phyloP scores from a whole-genome alignment of 306 rosid species.

The Boehmeria nivea region DNA sequence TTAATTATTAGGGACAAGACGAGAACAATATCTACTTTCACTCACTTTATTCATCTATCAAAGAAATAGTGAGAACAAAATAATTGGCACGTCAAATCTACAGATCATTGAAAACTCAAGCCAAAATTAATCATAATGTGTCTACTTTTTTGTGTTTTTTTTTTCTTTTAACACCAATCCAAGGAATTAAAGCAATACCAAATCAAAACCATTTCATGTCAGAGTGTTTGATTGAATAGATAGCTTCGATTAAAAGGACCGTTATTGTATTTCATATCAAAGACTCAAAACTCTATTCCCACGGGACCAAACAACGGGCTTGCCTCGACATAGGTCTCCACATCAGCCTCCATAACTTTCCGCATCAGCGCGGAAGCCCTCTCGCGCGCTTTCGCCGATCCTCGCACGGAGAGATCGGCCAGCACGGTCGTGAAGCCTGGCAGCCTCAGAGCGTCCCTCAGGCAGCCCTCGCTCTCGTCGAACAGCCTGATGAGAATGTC shows the following conservation, averaged over 20 bases:
- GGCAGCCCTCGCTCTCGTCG: slow-evolving; percentile 53
- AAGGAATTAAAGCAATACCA: too few relatives aligned
- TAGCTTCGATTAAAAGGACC: not conserved
- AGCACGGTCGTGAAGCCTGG: slow-evolving; percentile 43
- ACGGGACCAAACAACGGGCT: slow-evolving; percentile 20
- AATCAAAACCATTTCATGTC: too few relatives aligned
- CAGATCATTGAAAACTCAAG: too few relatives aligned
- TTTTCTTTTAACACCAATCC: too few relatives aligned
- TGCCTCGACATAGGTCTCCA: slow-evolving; percentile 25
- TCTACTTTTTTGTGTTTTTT: too few relatives aligned
- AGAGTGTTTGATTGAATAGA: too few relatives aligned
- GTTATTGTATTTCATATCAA: not conserved
- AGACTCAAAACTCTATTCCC: not conserved
- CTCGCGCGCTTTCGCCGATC: slow-evolving; percentile 55
- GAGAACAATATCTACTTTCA: too few relatives aligned
- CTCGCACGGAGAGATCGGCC: slow-evolving; percentile 74
- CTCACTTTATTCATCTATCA: too few relatives aligned
- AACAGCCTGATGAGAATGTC: slow-evolving; percentile 67
- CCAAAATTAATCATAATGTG: too few relatives aligned
- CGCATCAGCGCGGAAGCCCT: slow-evolving; percentile 59
- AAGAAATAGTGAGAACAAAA: too few relatives aligned
- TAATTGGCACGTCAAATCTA: too few relatives aligned
- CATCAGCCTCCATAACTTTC: slow-evolving; percentile 40
- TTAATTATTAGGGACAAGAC: too few relatives aligned
- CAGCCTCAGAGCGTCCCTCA: slow-evolving; percentile 45